Conservation (phyloP, 106 monocot species). For the Alisma plantagoaquatica region DNA sequence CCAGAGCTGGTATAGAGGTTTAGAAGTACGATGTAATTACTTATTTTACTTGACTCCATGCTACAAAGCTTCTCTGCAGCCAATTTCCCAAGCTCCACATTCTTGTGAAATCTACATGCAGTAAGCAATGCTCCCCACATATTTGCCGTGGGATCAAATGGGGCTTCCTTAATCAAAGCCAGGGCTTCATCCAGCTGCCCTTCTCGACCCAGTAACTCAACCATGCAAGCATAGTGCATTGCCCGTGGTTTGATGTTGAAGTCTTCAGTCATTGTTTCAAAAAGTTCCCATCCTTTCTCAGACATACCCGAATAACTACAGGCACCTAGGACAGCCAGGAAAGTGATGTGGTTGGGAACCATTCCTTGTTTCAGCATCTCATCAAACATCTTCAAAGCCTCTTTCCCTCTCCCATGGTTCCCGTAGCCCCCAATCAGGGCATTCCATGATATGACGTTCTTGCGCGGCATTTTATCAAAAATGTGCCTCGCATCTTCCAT, state of each 20-base stretch:
- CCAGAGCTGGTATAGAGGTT: constrained; percentile 54
- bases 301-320: constrained; percentile 62
- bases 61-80: constrained; percentile 74
- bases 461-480: constrained; percentile 69
- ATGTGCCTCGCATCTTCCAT: constrained; percentile 76
- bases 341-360: constrained; percentile 75
- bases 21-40: constrained; percentile 74
- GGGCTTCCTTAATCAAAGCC: constrained; percentile 53
- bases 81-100: constrained; percentile 62
- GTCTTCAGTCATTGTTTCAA: constrained; percentile 46
- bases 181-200: constrained; percentile 71
- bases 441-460: constrained; percentile 89
- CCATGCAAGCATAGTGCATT: constrained; percentile 89
- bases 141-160: constrained; percentile 55
- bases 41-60: constrained; percentile 68
- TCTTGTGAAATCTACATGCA: constrained; percentile 74
- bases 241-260: constrained; percentile 46
- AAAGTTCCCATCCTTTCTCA: constrained; percentile 56
- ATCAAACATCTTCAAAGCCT: constrained; percentile 57
- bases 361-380: constrained; percentile 48
- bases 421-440: constrained; percentile 81
- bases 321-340: constrained; percentile 66
- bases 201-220: constrained; percentile 75
- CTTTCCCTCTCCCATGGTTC: constrained; percentile 55
- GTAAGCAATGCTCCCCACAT: constrained; percentile 97